Conservation (phyloP, 371 early-diverging fungal species). For the Choanephora cucurbitarum region DNA sequence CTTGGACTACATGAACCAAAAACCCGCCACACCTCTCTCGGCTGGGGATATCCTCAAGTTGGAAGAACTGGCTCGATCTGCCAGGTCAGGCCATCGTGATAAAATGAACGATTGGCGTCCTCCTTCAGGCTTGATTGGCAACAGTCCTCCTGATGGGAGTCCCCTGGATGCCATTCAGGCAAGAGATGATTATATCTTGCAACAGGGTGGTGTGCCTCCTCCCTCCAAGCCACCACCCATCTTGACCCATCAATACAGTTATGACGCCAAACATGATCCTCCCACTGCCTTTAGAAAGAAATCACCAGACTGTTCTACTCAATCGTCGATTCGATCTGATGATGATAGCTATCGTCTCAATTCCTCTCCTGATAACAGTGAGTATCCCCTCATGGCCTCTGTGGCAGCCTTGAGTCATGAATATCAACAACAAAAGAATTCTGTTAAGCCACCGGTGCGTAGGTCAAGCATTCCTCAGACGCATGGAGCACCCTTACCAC, state of each 20-base stretch:
- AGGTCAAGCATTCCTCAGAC: neutral
- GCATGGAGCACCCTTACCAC: neutral
- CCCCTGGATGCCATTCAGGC: conserved; percentile 28
- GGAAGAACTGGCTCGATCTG: conserved; percentile 45
- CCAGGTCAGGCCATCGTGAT: conserved; percentile 30
- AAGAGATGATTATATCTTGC: conserved; percentile 34
- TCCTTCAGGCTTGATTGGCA: conserved; percentile 43
- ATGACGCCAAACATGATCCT: too few relatives aligned
- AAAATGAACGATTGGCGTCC: conserved; percentile 46
- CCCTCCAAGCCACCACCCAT: conserved; percentile 35
- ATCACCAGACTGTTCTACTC: neutral
- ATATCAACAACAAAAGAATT: conserved; percentile 3
- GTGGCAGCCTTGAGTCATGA: conserved; percentile 28
- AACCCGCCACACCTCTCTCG: conserved; percentile 45
- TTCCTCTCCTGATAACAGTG: conserved; percentile 42
- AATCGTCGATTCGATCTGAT: conserved; percentile 16
- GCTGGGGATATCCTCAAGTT: conserved; percentile 47
- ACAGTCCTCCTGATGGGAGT: conserved; percentile 13
- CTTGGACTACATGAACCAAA: conserved; percentile 42
- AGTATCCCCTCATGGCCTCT: conserved; percentile 37
- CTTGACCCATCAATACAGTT: neutral
- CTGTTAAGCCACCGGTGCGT: too few relatives aligned
- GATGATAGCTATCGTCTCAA: conserved; percentile 35
- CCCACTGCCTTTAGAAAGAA: neutral
- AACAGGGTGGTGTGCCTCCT: conserved; percentile 36